Conservation (phyloP, 2,329 filamentous ascomycete genomes). For the Pseudocercospora fuligena region DNA sequence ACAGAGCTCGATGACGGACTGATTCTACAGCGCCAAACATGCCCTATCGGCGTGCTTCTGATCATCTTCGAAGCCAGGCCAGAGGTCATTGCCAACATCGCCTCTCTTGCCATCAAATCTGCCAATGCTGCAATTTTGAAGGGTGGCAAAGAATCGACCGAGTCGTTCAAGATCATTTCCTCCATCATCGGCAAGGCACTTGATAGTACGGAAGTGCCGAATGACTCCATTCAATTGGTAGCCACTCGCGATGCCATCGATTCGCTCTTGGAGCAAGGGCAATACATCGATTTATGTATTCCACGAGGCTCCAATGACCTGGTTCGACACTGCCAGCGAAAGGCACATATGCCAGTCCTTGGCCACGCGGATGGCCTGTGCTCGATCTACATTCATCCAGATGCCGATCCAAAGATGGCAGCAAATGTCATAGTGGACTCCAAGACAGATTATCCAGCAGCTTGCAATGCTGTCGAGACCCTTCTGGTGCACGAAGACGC, state of each 20-base stretch:
- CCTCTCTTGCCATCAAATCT: constrained; percentile 92
- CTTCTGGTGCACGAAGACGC: constrained; percentile 79
- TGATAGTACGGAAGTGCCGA: constrained; percentile 73
- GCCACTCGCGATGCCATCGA: constrained; percentile 90
- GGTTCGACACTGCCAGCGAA: constrained; percentile 85
- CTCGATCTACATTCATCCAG: constrained; percentile 79
- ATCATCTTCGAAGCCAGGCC: constrained; percentile 98
- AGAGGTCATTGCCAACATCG: constrained; percentile 98
- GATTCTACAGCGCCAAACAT: constrained; percentile 83
- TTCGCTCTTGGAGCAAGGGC: constrained; percentile 82
- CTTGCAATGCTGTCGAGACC: constrained; percentile 93
- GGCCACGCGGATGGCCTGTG: constrained; percentile 96
- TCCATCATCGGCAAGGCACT: constrained; percentile 81
- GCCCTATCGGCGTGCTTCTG: constrained; percentile 94
- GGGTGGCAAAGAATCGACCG: constrained; percentile 92
- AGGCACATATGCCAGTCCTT: constrained; percentile 91
- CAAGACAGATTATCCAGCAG: constrained; percentile 92
- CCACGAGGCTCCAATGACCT: constrained; percentile 89
- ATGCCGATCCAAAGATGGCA: constrained; percentile 74
- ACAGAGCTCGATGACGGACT: constrained; percentile 87
- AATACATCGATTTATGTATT: constrained; percentile 92
- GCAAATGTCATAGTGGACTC: constrained; percentile 82
- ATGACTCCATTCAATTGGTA: constrained; percentile 88
- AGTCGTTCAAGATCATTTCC: constrained; percentile 93
- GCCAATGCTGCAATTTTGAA: constrained; percentile 97